phyloP scores from a whole-genome alignment of 1,284 basidiomycete species.

The Golubevia pallescens region DNA sequence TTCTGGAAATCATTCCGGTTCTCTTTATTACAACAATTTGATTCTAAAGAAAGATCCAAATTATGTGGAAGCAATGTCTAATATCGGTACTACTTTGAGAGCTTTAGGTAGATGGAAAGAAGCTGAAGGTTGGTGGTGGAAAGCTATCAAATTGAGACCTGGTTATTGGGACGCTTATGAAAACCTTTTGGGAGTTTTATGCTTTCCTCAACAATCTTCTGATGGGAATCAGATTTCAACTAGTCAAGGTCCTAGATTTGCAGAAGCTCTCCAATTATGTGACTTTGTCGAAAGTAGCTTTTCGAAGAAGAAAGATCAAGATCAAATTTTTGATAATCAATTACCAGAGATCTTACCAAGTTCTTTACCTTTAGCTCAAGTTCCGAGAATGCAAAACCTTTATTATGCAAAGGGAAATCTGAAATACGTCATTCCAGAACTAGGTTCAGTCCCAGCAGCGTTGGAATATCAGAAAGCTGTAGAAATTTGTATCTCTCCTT shows the following conservation, averaged over 20 bases:
- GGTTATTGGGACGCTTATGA: constrained; percentile 67
- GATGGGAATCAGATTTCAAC: too few relatives aligned
- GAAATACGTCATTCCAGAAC: constrained; percentile 50
- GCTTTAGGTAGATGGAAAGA: constrained; percentile 65
- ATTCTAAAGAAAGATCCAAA: constrained; percentile 64
- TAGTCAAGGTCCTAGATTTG: constrained; percentile 34
- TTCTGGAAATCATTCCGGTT: constrained; percentile 41
- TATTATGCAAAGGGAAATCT: constrained; percentile 67
- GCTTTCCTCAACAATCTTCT: constrained; percentile 10
- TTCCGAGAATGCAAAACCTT: constrained; percentile 67
- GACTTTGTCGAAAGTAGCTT: constrained; percentile 17
- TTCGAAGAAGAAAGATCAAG: too few relatives aligned
- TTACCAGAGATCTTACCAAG: constrained; percentile 51
- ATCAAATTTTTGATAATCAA: too few relatives aligned
- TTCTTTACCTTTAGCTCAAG: constrained; percentile 60
- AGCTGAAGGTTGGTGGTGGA: constrained; percentile 68
- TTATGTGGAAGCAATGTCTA: constrained; percentile 69
- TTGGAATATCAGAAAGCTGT: constrained; percentile 66
- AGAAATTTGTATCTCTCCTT: constrained; percentile 37
- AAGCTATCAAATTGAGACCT: constrained; percentile 66
- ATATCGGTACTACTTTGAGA: constrained; percentile 69
- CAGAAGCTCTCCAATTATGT: constrained; percentile 47
- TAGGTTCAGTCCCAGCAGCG: constrained; percentile 35
- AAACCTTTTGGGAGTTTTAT: constrained; percentile 56
- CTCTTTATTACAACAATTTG: constrained; percentile 63